These are phyloP conservation scores for Didymella lethalis DNA, from an alignment of 2,329 filamentous ascomycete species.

Conservation along the genomic window DNA sequence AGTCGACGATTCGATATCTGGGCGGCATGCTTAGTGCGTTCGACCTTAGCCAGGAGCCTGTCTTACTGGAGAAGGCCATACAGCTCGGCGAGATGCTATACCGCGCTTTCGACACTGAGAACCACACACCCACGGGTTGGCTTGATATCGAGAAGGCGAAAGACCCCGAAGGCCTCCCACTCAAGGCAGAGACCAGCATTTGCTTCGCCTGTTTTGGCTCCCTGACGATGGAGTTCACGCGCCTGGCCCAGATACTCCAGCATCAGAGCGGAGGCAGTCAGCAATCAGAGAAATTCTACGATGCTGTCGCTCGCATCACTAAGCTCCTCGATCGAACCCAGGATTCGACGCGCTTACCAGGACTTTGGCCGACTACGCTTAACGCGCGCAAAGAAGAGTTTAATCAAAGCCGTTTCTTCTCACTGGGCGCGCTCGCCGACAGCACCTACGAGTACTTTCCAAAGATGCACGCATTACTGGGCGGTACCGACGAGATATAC, in stretches of 20 bases:
- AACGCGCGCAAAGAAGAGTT: slow-evolving; percentile 46
- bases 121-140: slow-evolving; percentile 55
- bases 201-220: slow-evolving; percentile 59
- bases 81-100: slow-evolving; percentile 55
- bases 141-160: slow-evolving; percentile 52
- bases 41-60: slow-evolving; percentile 46
- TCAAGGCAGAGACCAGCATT: slow-evolving; percentile 51
- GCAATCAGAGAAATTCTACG: slow-evolving; percentile 47
- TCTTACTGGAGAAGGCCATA: slow-evolving; percentile 48
- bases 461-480: slow-evolving; percentile 51
- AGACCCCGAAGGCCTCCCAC: slow-evolving; percentile 30
- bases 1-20: slow-evolving; percentile 57
- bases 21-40: slow-evolving; percentile 50
- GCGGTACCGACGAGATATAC: slow-evolving; percentile 57
- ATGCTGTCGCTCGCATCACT: slow-evolving; percentile 47
- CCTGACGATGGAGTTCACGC: slow-evolving; percentile 53
- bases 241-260: slow-evolving; percentile 43
- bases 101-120: slow-evolving; percentile 57
- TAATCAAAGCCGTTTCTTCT: slow-evolving; percentile 40
- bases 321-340: slow-evolving; percentile 43
- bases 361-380: slow-evolving; percentile 51
- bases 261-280: slow-evolving; percentile 27
- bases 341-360: slow-evolving; percentile 44
- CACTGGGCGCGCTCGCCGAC: slow-evolving; percentile 49
- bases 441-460: slow-evolving; percentile 52